Evolutionary conservation across 441 rosid genomes (phyloP), one percentile per base, ranked within the genome.

Genomic region (Populus hybrid): DNA sequence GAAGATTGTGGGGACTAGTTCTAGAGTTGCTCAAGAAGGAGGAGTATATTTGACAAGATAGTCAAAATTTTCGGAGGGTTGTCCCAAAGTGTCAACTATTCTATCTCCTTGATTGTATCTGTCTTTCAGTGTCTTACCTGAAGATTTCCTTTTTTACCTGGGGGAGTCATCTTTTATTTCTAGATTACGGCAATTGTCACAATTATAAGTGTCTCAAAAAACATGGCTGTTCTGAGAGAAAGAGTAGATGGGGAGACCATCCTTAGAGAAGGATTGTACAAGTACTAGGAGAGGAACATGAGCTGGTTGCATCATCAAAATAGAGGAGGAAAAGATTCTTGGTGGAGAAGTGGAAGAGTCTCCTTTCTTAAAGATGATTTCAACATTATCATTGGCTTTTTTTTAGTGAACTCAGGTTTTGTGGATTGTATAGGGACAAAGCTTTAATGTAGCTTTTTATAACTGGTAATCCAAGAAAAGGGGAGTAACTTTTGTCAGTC

Each of bases 251-350:
- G 61, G 3, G 0, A 53, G 1, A 2, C 10, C 9, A 0, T 2
- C 1, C 1, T 18, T 0, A 0, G 9, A 18, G 3, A 53, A 53
- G 21, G 61, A 53, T 3, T 53, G 0, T 0, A 53, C 1, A 53
- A 9, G 9, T 6, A 18, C 8, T 53, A 0, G 21, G 1, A 18
- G 3, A 1, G 8, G 9, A 6, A 0, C 21, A 0, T 50, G n/a
- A 5, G 7, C 0, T 0, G 3, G n/a, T 1, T 50, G n/a, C 8
- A 53, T 0, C 21, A 53, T 53, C 1, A 0, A 53, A 2, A 53
- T 53, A 7, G 2, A 42, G 20, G 20, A 53, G 2, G 61, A 53
- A 6, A 53, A 16, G 0, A 53, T 18, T 5, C 8, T 0, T 1
- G 8, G 8, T 5, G n/a, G 0, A 16, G 8, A 1, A 4, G n/a